Base-by-base conservation (phyloP, 371 early-diverging fungal species). In the Mucor piriformis region DNA sequence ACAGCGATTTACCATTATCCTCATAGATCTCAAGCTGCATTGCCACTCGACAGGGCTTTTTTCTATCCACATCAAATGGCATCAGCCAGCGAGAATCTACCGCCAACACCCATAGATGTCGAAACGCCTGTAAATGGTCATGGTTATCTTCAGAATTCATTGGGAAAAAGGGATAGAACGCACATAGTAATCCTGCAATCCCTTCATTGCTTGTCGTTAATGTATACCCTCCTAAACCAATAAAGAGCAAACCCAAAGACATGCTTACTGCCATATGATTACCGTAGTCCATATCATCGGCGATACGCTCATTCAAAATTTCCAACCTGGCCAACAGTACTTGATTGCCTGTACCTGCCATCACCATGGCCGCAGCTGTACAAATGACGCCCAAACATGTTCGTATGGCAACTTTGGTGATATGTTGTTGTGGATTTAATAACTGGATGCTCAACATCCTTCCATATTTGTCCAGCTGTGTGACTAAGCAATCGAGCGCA, bases 81-180 rank as follows among this genome's bases (percentile, higher is more conserved):
- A 91, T 77, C 18, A 95, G 63, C 70, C 91, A 90, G 25, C 95
- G 78, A 10, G 81, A 76, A 54, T 92, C 90, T 0, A 89, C 75
- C 11, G 94, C 94, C 35, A 95, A 63, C 0, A 85, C 86, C 97
- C 97, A 96, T 29, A 96, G 60, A 73, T 95, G 95, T 21, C 97
- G 76, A 68, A 93, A 86, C 0, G 87, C 86, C 65, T 95, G 95
- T 34, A 92, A 55, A 66, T 95, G 93, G 20, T 83, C 81, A 27
- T 82, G 70, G 60, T 95, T 93, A 66, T 94, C 94, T 8, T 64
- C 66, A 0, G 84, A 73, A 3, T 70, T 64, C n/a, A 66, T 73
- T 0, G 93, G 92, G 24, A 84, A 91, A n/a, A 87, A 79, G 11
- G 95, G 95, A 64, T 87, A 95, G 11, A 94, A 77, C 0, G 92